Evolutionary conservation across 371 early-diverging fungal species (phyloP), one percentile per base, ranked within the genome.

Genomic region (Fennellomyces sp.): DNA sequence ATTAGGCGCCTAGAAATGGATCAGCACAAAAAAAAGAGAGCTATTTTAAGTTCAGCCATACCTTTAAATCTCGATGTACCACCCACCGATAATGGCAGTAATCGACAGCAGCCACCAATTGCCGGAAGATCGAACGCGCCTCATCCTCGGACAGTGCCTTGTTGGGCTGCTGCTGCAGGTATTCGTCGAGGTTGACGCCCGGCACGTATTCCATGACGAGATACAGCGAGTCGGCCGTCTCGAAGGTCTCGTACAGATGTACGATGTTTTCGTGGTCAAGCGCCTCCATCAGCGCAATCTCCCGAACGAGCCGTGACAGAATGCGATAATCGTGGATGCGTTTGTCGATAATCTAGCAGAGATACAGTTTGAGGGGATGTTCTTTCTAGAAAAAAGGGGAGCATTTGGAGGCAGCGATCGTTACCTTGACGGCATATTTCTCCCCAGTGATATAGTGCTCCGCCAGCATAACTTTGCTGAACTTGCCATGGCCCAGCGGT

Each of bases 241-340:
- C 94, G 55, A 93, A 89, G 15, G 96, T 94, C 73, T 96, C 97
- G 64, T 92, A 86, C 5, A 97, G 82, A 63, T 91, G 88, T 28
- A 96, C 93, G 60, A 97, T 90, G 69, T 93, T 86, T 23, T 89
- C 88, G 63, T 94, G 94, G 58, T 91, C 82, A 15, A 96, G 76
- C 29, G 89, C 66, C 70, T 94, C 94, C 89, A 97, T 90, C 47
- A 97, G 84, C 17, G 86, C 72, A 23, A 94, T 89, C 76, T 97
- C 97, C 53, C 97, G 86, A 33, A 91, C 88, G 17, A 94, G 68
- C 56, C 92, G 87, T 25, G 83, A 73, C 56, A 93, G 68, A 66
- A 91, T 89, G 56, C 91, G 87, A 31, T 92, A 82, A 68, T 90
- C 91, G 49, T 93, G 86, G 5, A 81, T 76, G 15, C 89, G 88